These are phyloP conservation scores for Alternaria sp. DNA, from an alignment of 2,329 filamentous ascomycete species.

Conservation along the genomic window DNA sequence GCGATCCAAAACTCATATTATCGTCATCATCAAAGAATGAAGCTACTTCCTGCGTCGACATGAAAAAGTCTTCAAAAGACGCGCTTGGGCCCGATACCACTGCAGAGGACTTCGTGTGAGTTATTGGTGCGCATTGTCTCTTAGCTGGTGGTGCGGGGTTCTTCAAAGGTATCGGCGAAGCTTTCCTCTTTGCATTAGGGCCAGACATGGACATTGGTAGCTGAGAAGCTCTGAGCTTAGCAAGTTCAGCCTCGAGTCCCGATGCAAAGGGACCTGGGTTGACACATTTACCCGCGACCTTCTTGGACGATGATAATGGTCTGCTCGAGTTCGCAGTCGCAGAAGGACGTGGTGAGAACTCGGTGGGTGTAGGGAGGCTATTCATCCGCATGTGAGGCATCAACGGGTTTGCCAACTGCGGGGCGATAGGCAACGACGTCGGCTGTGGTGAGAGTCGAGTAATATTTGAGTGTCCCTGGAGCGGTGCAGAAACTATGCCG, in stretches of 20 bases:
- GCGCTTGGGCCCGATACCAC: not conserved
- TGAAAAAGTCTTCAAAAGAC: constrained; percentile 23
- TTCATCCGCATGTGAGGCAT: not conserved
- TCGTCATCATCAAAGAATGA: constrained; percentile 38
- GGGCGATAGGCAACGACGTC: not conserved
- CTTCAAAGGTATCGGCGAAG: not conserved
- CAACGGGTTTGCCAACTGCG: not conserved
- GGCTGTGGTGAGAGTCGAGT: not conserved
- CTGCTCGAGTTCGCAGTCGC: not conserved
- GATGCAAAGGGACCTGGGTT: constrained; percentile 9
- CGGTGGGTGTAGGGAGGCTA: not conserved
- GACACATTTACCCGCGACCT: constrained; percentile 8
- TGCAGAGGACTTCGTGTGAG: not conserved
- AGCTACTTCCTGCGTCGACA: constrained; percentile 37
- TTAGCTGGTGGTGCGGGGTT: not conserved
- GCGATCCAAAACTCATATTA: constrained; percentile 26
- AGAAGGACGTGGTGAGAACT: not conserved
- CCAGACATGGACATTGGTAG: constrained; percentile 3
- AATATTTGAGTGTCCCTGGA: not conserved
- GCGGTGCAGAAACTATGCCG: not conserved
- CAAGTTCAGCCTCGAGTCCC: constrained; percentile 2
- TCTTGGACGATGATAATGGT: not conserved
- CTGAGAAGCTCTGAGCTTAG: constrained; percentile 11
- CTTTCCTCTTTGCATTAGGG: not conserved
- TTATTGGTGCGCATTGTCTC: not conserved